These are phyloP conservation scores for Fraxinus americana DNA, from an alignment of 257 asterid species.

Conservation along the genomic window DNA sequence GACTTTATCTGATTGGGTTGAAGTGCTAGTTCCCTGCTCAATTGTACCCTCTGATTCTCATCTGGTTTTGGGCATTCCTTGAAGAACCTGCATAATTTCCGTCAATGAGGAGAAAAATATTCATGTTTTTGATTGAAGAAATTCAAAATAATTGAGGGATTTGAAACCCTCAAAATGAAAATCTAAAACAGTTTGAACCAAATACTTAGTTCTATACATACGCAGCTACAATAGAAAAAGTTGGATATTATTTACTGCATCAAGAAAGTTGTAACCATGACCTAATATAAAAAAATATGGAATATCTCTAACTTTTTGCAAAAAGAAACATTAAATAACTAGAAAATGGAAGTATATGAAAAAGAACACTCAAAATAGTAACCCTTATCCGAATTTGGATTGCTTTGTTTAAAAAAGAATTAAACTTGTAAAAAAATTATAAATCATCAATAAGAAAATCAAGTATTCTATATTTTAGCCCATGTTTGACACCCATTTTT, in stretches of 20 bases:
- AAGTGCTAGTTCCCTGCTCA: conserved; percentile 58
- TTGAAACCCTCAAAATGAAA: too few relatives aligned
- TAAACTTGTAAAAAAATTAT: too few relatives aligned
- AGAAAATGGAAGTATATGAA: background rate
- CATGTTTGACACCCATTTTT: too few relatives aligned
- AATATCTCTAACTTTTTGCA: too few relatives aligned
- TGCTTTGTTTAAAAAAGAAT: too few relatives aligned
- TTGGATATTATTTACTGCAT: too few relatives aligned
- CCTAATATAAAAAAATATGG: background rate
- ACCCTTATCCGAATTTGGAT: too few relatives aligned
- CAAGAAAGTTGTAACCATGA: background rate
- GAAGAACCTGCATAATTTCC: conserved; percentile 46
- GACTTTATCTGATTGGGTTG: conserved; percentile 62
- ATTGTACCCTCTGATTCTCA: conserved; percentile 51
- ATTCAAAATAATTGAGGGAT: background rate
- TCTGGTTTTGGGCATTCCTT: conserved; percentile 60
- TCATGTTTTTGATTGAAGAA: background rate
- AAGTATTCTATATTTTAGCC: background rate
- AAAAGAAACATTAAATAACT: background rate
- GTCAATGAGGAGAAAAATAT: background rate
- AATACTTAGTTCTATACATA: background rate
- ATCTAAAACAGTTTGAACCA: background rate
- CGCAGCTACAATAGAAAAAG: too few relatives aligned
- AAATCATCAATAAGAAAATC: too few relatives aligned
- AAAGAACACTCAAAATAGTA: too few relatives aligned